phyloP scores from a whole-genome alignment of 2,329 filamentous ascomycete species.

The Trichoderma asperellum region DNA sequence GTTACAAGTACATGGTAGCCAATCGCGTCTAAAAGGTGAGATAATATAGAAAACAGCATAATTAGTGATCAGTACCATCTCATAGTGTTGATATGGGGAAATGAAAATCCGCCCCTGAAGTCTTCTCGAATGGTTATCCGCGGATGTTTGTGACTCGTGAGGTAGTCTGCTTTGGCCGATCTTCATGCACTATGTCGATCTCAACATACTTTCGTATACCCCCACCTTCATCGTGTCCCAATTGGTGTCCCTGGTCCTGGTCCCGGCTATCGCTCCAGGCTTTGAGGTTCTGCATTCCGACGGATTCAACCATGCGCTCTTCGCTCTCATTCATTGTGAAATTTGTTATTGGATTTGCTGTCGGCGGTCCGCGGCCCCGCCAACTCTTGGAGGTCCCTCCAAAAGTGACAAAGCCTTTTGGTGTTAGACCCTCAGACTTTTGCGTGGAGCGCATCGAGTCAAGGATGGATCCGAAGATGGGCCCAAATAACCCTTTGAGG shows the following conservation, averaged over 20 bases:
- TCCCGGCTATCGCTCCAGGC: conserved; percentile 15
- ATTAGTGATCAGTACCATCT: not conserved
- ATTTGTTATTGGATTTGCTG: conserved; percentile 31
- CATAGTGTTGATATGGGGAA: not conserved
- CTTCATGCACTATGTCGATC: conserved; percentile 7
- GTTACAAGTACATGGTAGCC: not conserved
- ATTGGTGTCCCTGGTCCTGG: not conserved
- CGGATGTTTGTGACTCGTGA: not conserved
- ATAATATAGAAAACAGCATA: not conserved
- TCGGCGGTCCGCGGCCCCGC: conserved; percentile 28
- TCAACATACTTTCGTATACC: conserved; percentile 17
- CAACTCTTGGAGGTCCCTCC: conserved; percentile 30
- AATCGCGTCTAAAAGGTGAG: not conserved
- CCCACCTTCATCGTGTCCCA: not conserved
- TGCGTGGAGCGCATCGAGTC: conserved; percentile 33
- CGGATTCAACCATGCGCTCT: conserved; percentile 32
- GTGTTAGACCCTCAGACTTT: conserved; percentile 32
- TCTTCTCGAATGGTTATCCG: conserved; percentile 12
- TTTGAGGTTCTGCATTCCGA: conserved; percentile 33
- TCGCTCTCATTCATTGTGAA: conserved; percentile 35
- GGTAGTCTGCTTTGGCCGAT: not conserved
- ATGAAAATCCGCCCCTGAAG: conserved; percentile 7
- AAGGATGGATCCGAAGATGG: conserved; percentile 34
- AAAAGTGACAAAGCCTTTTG: conserved; percentile 33
- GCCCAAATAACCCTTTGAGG: conserved; percentile 43